Base-by-base conservation (phyloP, 2,329 filamentous ascomycete genomes). In the Phaeosphaeria sp. region DNA sequence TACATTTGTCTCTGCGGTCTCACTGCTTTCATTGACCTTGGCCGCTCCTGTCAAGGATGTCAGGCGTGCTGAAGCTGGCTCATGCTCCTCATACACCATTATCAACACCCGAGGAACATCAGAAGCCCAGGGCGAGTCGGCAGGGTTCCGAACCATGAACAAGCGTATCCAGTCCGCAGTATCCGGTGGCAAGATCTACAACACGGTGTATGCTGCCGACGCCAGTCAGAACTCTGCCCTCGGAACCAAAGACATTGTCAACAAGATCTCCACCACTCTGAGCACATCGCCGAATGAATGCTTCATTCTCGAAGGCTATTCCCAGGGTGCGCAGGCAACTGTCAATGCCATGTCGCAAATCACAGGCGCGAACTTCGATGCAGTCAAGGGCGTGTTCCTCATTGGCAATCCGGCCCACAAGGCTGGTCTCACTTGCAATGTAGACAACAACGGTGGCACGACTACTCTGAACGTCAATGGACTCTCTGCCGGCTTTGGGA, bases 291-390 rank as follows among this genome's bases (percentile, higher is more conserved):
- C 75, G 1, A 63, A 67, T 33, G 66, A 69, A 48, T 78, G 75
- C 59, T 77, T 77, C 57, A 71, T 77, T 48, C 67, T 78, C 1
- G 68, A 78, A 51, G 76, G 76, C 18, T 77, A 78, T 63, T 74
- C 69, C 2, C 76, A 78, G 56, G 76, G 73, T 20, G 76, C 76
- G 1, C 67, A 72, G 7, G 76, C 74, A 0, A 78, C 76, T 0
- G 69, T 73, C 5, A 69, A 75, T 42, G 76, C 75, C 9, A 51
- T 78, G 55, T 36, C 70, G 2, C 52, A 66, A 18, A 52, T 78
- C 4, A 77, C 73, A 1, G 75, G 74, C 20, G 65, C 65, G 0
- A 59, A 54, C 15, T 73, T 76, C 61, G 59, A 71, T 36, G 76
- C 76, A 6, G 73, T 78, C 15, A 76, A 75, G 58, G 75, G 71